Base-by-base conservation (phyloP, 331 rosid genomes). In the Spiraea crenata region DNA sequence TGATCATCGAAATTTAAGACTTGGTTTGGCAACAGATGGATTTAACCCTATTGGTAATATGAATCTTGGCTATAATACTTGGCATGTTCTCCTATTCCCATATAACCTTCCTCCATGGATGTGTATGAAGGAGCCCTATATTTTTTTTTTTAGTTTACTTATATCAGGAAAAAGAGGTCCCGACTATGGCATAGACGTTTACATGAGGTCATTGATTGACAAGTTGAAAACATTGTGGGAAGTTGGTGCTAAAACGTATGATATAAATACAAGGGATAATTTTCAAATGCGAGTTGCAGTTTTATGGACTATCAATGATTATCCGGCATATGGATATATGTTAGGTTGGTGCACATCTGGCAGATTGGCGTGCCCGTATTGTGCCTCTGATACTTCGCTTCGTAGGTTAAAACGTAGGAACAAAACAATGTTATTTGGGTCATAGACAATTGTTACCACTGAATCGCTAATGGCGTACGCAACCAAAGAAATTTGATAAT, bases 81-180 rank as follows among this genome's bases (percentile, higher is more conserved):
- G 47, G 25, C 46, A 12, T 14, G 7, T 59, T 6, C 9, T 59
- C 0, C 49, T 62, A 8, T n/a, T 62, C 20, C 50, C 50, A 0
- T 61, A 61, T 15, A 40, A 61, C 15, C 49, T 61, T 39, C 49
- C 49, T 40, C 35, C 37, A 3, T 61, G 66, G 66, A 61, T 61
- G 66, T 40, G 48, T 19, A 61, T 40, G 49, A 61, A 61, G 0
- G 49, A 61, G 49, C 49, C 37, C 39, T 40, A 40, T 19, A 40
- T 5, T 5, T 61, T 61, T 5, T 61, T 61, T 48, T 11, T 61
- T 13, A 3, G 15, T 8, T 40, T 61, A 40, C 49, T 61, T 3
- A 61, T 61, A 61, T 15, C 15, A 4, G 16, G 50, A 2, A 25
- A 25, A 25, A 25, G 2, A 25, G 31, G 31, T 25, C 31, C 31